phyloP scores from a whole-genome alignment of 805 yeast genomes.

The Candida silvicultrix region DNA sequence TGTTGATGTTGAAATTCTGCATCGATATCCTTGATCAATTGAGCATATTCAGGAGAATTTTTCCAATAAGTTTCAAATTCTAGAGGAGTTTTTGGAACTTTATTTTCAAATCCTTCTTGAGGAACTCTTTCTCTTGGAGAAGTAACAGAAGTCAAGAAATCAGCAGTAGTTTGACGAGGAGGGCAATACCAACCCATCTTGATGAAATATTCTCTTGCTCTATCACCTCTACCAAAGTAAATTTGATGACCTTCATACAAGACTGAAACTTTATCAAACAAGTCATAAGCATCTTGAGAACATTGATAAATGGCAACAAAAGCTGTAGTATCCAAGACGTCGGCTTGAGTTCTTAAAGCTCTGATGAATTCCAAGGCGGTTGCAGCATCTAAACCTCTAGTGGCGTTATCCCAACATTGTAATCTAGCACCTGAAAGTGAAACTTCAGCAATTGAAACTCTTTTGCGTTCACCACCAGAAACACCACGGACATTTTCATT shows the following conservation, averaged over 20 bases:
- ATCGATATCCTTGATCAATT: slow-evolving; percentile 38
- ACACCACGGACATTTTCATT: slow-evolving; percentile 59
- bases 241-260: slow-evolving; percentile 49
- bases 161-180: slow-evolving; percentile 49
- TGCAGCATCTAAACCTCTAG: slow-evolving; percentile 56
- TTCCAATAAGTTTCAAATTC: slow-evolving; percentile 45
- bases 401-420: slow-evolving; percentile 50
- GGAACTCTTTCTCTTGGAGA: slow-evolving; percentile 42
- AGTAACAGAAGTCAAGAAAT: slow-evolving; percentile 46
- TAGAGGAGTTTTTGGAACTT: slow-evolving; percentile 42
- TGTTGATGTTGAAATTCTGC: slow-evolving; percentile 3
- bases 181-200: slow-evolving; percentile 50
- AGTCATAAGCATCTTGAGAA: slow-evolving; percentile 42
- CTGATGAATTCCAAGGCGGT: slow-evolving; percentile 48
- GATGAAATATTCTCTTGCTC: slow-evolving; percentile 39
- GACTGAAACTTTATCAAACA: slow-evolving; percentile 43
- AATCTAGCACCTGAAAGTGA: slow-evolving; percentile 36
- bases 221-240: slow-evolving; percentile 36
- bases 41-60: slow-evolving; percentile 32
- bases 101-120: slow-evolving; percentile 33
- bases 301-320: slow-evolving; percentile 54
- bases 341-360: slow-evolving; percentile 44
- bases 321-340: slow-evolving; percentile 39
- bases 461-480: slow-evolving; percentile 66
- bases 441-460: slow-evolving; percentile 64